These are phyloP conservation scores for Psilocybe tampanensis DNA, from an alignment of 768 basidiomycete species.

Conservation along the genomic window DNA sequence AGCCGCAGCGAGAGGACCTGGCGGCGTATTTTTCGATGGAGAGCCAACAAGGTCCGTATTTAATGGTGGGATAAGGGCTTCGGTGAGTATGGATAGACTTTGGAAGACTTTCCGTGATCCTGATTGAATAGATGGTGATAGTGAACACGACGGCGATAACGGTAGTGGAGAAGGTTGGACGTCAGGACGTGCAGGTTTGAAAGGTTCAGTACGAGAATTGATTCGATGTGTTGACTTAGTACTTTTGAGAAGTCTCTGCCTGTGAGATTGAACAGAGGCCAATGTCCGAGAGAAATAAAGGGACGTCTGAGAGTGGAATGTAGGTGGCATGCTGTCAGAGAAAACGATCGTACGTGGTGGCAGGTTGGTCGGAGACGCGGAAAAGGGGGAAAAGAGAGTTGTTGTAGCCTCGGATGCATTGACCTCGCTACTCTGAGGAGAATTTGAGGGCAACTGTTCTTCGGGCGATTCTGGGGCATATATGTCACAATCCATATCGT, in stretches of 20 bases:
- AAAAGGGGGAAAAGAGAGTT: conserved; percentile 1
- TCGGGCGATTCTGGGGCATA: too few relatives aligned
- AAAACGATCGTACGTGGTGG: conserved; percentile 1
- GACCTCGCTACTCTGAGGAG: background rate
- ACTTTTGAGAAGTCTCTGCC: background rate
- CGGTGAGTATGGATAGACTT: too few relatives aligned
- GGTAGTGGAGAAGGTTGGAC: background rate
- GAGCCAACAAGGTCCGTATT: too few relatives aligned
- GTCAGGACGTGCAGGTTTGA: background rate
- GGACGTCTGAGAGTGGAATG: conserved; percentile 1
- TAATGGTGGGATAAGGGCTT: too few relatives aligned
- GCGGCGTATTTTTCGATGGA: too few relatives aligned
- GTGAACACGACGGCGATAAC: background rate
- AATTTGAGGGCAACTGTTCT: background rate
- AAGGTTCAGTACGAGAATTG: too few relatives aligned
- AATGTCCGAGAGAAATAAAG: conserved; percentile 10
- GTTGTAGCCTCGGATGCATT: background rate
- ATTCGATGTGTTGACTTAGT: too few relatives aligned
- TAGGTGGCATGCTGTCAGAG: background rate
- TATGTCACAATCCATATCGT: too few relatives aligned
- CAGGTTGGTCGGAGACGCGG: background rate
- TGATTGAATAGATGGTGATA: background rate
- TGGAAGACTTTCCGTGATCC: too few relatives aligned
- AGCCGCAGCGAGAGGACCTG: too few relatives aligned
- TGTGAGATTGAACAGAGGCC: background rate